phyloP scores from a whole-genome alignment of 2,329 filamentous ascomycete species.

The Penicillium vulpinum region DNA sequence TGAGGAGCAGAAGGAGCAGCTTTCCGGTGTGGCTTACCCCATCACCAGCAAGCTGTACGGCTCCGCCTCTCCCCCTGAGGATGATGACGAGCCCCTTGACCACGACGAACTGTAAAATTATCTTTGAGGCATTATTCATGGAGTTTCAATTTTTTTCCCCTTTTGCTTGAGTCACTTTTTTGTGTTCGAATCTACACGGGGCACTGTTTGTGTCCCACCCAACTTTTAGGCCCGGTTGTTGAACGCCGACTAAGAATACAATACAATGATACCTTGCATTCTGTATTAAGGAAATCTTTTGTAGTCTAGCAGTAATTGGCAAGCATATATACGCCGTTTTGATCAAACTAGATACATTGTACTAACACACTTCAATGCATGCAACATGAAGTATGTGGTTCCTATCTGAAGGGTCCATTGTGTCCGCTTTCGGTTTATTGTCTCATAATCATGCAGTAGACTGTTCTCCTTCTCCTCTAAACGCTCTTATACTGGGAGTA shows the following conservation, averaged over 20 bases:
- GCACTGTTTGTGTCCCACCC: constrained; percentile 7
- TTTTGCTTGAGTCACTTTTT: constrained; percentile 26
- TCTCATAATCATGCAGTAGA: background rate
- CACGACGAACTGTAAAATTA: constrained; percentile 77
- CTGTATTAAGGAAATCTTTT: background rate
- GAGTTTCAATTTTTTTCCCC: constrained; percentile 34
- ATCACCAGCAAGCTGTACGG: constrained; percentile 98
- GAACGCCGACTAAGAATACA: constrained; percentile 7
- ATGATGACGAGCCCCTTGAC: constrained; percentile 67
- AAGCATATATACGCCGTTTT: background rate
- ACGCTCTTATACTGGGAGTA: background rate
- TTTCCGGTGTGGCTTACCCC: constrained; percentile 93
- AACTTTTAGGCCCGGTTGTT: background rate
- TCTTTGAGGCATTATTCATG: constrained; percentile 36
- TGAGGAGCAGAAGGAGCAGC: constrained; percentile 99
- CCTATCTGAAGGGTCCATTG: background rate
- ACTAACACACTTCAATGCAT: too few relatives aligned
- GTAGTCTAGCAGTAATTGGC: background rate
- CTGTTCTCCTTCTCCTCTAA: background rate
- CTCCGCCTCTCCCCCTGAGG: constrained; percentile 61
- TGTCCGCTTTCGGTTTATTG: background rate
- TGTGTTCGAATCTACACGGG: constrained; percentile 13
- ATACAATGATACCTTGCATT: constrained; percentile 28
- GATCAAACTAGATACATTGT: too few relatives aligned
- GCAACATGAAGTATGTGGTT: background rate